A percentile compares a stretch with the other conserved stretches of the same genome.
These are phyloP conservation scores for Ambrosia trifida DNA, from an alignment of 129 eudicot genomes.

Conservation along the genomic window DNA sequence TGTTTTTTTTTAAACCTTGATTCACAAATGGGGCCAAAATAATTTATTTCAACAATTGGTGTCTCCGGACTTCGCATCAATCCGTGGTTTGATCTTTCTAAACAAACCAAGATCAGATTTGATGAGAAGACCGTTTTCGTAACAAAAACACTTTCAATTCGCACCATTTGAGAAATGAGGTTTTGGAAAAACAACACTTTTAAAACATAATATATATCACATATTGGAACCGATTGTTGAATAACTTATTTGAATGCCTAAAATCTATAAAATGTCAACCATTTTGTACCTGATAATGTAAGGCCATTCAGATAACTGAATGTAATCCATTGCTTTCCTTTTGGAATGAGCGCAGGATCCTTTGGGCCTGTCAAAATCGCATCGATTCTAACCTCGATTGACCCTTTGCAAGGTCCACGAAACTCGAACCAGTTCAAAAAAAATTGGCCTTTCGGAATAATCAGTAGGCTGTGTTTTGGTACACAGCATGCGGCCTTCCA, in stretches of 20 bases:
- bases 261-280: not conserved
- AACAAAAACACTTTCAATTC: too few relatives aligned
- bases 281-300: constrained; percentile 41
- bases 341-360: constrained; percentile 37
- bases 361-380: constrained; percentile 34
- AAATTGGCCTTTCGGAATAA: constrained; percentile 34
- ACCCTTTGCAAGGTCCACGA: constrained; percentile 39
- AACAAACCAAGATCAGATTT: too few relatives aligned
- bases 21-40: too few relatives aligned
- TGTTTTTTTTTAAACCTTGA: too few relatives aligned
- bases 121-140: too few relatives aligned
- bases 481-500: constrained; percentile 32
- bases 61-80: too few relatives aligned
- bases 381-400: constrained; percentile 34
- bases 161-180: too few relatives aligned
- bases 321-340: constrained; percentile 57
- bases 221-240: too few relatives aligned
- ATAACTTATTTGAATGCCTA: not conserved
- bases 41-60: too few relatives aligned
- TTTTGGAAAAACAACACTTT: too few relatives aligned
- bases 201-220: too few relatives aligned
- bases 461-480: constrained; percentile 29
- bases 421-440: constrained; percentile 32
- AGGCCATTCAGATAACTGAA: constrained; percentile 38
- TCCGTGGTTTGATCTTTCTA: too few relatives aligned